Conservation (phyloP, 2,329 filamentous ascomycete genomes). For the Neofusicoccum parvum region DNA sequence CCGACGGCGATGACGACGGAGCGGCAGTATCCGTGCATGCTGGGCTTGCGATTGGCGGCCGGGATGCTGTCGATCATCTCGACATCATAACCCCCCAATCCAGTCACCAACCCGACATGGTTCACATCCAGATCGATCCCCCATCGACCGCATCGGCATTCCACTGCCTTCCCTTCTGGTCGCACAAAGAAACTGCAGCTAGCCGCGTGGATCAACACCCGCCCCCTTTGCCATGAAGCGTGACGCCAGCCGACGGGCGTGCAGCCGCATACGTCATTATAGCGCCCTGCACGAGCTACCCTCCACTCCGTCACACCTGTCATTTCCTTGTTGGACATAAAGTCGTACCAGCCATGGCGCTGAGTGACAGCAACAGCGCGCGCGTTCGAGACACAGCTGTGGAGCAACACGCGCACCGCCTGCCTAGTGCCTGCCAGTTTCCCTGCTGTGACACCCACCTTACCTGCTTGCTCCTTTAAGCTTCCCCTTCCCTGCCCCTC, state of each 20-base stretch:
- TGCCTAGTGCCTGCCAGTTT: too few species aligned
- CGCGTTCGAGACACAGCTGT: too few species aligned
- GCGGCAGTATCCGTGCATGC: background rate
- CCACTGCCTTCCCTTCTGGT: background rate
- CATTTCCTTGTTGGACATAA: constrained; percentile 4
- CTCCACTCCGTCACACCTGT: background rate
- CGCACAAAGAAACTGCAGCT: background rate
- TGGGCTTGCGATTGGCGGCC: background rate
- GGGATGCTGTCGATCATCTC: background rate
- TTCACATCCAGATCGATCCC: background rate
- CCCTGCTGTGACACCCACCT: too few species aligned
- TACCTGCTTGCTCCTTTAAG: background rate
- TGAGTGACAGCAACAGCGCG: too few species aligned
- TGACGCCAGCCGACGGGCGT: too few species aligned
- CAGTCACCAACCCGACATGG: background rate
- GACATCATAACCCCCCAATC: constrained; percentile 5
- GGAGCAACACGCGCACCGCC: too few species aligned
- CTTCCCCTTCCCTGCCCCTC: background rate
- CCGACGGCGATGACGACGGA: background rate
- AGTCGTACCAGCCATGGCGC: too few species aligned
- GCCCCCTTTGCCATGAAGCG: too few species aligned
- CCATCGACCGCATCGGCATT: background rate
- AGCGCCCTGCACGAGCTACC: background rate
- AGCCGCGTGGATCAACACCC: background rate
- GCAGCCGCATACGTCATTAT: constrained; percentile 11